Conservation (phyloP, 2,329 filamentous ascomycete genomes). For the Pseudogymnoascus pannorum region DNA sequence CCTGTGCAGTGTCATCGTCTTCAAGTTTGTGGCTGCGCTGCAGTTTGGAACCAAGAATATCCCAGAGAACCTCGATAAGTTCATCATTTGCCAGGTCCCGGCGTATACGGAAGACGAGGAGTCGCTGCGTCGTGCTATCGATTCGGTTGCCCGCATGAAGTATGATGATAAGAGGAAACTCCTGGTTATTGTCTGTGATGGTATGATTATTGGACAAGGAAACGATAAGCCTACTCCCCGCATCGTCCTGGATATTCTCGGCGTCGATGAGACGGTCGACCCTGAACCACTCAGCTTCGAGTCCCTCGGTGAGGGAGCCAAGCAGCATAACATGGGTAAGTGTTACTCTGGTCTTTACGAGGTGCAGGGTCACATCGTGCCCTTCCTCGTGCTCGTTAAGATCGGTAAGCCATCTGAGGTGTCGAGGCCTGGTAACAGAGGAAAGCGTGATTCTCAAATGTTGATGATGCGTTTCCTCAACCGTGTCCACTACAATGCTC, state of each 20-base stretch:
- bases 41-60: conserved; percentile 89
- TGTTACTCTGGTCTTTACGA: conserved; percentile 97
- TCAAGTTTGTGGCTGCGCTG: conserved; percentile 88
- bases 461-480: conserved; percentile 98
- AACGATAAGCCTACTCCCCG: conserved; percentile 96
- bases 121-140: conserved; percentile 82
- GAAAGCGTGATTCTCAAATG: conserved; percentile 99
- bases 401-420: conserved; percentile 80
- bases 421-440: conserved; percentile 78
- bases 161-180: conserved; percentile 99
- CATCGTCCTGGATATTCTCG: conserved; percentile 94
- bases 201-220: conserved; percentile 90
- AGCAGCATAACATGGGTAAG: conserved; percentile 99
- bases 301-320: conserved; percentile 87
- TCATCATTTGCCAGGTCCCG: conserved; percentile 96
- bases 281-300: conserved; percentile 96
- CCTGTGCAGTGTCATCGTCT: conserved; percentile 67
- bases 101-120: conserved; percentile 98
- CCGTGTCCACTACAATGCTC: conserved; percentile 92
- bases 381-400: conserved; percentile 95
- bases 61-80: conserved; percentile 90
- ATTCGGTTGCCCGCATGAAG: conserved; percentile 86
- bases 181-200: conserved; percentile 92
- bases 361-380: conserved; percentile 95
- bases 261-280: conserved; percentile 87